Base-by-base conservation (phyloP, 495 filamentous ascomycete species). In the Penicillium samsonianum region DNA sequence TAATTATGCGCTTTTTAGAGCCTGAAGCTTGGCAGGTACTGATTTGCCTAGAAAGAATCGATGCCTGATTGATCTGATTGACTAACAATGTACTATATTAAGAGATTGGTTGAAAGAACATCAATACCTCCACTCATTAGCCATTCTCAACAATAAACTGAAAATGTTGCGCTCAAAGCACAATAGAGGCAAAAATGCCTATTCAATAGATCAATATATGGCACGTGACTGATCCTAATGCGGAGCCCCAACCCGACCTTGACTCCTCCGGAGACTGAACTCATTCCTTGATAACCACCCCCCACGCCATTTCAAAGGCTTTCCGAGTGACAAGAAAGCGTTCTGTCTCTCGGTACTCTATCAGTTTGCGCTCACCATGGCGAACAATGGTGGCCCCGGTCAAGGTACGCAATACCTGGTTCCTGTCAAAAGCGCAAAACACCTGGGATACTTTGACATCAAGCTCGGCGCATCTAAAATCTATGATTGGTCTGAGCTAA, bases 161-260 rank as follows among this genome's bases (percentile, higher is more conserved):
- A 28, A 12, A 28, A 47, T 17, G 16, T 48, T 2, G 20, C 7
- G 17, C 9, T 31, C 28, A 22, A 22, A 17, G 28, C 26, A 20
- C 3, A 20, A 19, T 38, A 38, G 35, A 28, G 17, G 45, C 7
- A n/a, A 20, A 30, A 30, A 28, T 46, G 23, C 16, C 6, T 11
- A 19, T 28, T 26, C 5, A 30, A 20, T 35, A 50, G 28, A 33
- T 25, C 20, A 50, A 25, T n/a, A 49, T 17, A 8, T 26, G 0
- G n/a, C 72, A 74, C 72, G 71, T 77, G 72, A 73, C 60, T 40
- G 11, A 40, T 47, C 62, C 68, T 37, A 64, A 69, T 73, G 70
- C 72, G 70, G 70, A 72, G 72, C 62, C 60, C 65, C 65, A 67
- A 59, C 57, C 66, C 59, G 59, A 64, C 66, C 55, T 64, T 62